Percentiles rank a stretch among this genome's conserved stretches.
Evolutionary conservation across 345 rosid genomes (phyloP).

Genomic region (Syzygium grande): DNA sequence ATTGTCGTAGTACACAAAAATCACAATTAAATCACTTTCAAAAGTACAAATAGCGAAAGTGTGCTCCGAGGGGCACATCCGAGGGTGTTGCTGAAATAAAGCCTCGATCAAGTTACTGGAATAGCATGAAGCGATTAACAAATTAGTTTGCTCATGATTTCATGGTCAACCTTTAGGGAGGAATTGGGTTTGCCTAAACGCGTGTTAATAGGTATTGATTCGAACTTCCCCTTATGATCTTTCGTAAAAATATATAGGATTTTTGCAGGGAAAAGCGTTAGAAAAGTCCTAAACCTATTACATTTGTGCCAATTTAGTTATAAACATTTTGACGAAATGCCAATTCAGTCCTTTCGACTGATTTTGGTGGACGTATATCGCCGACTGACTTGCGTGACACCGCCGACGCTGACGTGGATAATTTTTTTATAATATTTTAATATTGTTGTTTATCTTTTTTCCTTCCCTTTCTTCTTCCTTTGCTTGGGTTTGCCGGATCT

Average conservation of each 20-base stretch:
- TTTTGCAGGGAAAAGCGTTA: too few species aligned
- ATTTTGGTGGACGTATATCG: too few species aligned
- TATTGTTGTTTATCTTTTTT: too few species aligned
- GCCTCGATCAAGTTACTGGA: background rate
- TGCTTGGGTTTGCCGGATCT: fast-evolving
- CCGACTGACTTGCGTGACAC: too few species aligned
- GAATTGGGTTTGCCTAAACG: background rate
- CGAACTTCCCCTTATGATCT: background rate
- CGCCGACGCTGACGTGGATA: too few species aligned
- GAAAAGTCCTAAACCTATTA: too few species aligned
- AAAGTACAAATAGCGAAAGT: background rate
- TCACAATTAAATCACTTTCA: background rate
- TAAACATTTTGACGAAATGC: too few species aligned
- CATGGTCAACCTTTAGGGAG: background rate
- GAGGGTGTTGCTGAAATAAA: fast-evolving
- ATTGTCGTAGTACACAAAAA: background rate
- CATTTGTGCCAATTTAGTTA: too few species aligned
- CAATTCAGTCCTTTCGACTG: too few species aligned
- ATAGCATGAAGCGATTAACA: background rate
- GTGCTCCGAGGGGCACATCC: background rate
- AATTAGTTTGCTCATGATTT: background rate
- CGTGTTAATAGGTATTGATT: background rate
- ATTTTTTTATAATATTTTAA: too few species aligned
- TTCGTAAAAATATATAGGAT: background rate
- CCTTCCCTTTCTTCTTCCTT: too few species aligned